Base-by-base conservation (phyloP, 2,329 filamentous ascomycete genomes). In the Cryphonectria nitschkei region DNA sequence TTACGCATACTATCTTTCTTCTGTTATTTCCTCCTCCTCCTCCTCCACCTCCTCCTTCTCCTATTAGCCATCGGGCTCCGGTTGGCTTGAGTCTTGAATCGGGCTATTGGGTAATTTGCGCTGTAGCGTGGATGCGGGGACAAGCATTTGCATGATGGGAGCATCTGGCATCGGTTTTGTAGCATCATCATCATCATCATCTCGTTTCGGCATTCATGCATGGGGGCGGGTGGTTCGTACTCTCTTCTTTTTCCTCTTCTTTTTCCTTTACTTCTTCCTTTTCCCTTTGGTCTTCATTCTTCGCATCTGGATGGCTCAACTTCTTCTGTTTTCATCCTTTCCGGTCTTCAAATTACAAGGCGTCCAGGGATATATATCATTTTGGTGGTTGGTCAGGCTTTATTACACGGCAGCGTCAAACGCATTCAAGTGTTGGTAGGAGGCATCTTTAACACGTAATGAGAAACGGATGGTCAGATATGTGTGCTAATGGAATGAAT, bases 331-430 rank as follows among this genome's bases (percentile, higher is more conserved):
- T 61, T 50, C 9, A 34, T 29, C 13, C 29, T 46, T n/a, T 60
- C 56, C 26, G 29, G 8, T 46, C n/a, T 64, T 19, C 60, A 34
- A 19, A 4, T 3, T 62, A 3, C 9, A 14, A 29, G 68, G 68
- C 66, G 71, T 72, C 46, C 58, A 66, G 65, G 46, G 46, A 50
- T n/a, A 50, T 22, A 70, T 64, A 65, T 63, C 52, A 32, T 54
- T 68, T 63, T 16, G 39, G 26, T 26, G 26, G 54, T 60, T 29
- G 32, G 56, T n/a, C 60, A 60, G 26, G 54, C 41, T 6, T 61
- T 26, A 29, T 63, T 73, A 71, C 50, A 73, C 26, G 69, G 69
- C 65, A 69, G 67, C 67, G 69, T 70, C 69, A 66, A 67, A 67
- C 71, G 69, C 71, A 67, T 65, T 58, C 41, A 61, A 34, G 32